Evolutionary conservation across 2,329 filamentous ascomycete species (phyloP).

Genomic region (Thermothelomyces thermophilus): DNA sequence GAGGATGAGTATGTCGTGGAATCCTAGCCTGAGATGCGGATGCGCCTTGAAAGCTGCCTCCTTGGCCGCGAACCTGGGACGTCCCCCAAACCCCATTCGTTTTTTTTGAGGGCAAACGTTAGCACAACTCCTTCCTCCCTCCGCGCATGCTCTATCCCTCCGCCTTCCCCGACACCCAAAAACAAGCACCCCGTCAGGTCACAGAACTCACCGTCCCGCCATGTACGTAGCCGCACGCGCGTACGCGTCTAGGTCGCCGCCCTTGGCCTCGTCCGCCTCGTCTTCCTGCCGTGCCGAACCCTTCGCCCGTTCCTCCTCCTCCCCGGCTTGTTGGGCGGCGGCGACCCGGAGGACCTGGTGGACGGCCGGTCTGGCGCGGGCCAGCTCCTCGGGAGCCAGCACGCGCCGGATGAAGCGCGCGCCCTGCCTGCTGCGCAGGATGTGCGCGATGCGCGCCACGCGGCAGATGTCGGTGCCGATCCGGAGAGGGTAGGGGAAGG

Average conservation of each 20-base stretch:
- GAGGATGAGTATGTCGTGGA: slow-evolving; percentile 52
- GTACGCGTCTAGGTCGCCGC: neutral
- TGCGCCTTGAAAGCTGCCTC: slow-evolving; percentile 71
- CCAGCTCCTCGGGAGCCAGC: slow-evolving; percentile 38
- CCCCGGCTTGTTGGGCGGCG: neutral
- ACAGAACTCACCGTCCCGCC: slow-evolving; percentile 37
- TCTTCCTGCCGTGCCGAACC: neutral
- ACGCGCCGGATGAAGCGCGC: slow-evolving; percentile 43
- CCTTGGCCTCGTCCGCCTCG: neutral
- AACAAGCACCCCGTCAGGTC: too few relatives aligned
- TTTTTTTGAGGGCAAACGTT: too few relatives aligned
- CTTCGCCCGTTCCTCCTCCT: neutral
- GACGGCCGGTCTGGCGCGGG: slow-evolving; percentile 3
- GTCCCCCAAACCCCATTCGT: too few relatives aligned
- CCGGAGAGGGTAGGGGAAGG: slow-evolving; percentile 59
- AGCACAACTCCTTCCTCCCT: too few relatives aligned
- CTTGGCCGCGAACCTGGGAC: slow-evolving; percentile 51
- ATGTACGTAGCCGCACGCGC: slow-evolving; percentile 28
- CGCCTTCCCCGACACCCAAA: too few relatives aligned
- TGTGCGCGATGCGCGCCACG: slow-evolving; percentile 55
- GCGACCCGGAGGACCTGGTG: slow-evolving; percentile 14
- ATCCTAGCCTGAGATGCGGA: slow-evolving; percentile 49
- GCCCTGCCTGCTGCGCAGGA: slow-evolving; percentile 40
- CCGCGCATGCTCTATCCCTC: too few relatives aligned
- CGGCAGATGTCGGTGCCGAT: slow-evolving; percentile 77